A percentile compares a stretch with the other conserved stretches of the same genome.
Evolutionary conservation across 192 early-diverging fungal species (phyloP).

Genomic region (Backusella circina): DNA sequence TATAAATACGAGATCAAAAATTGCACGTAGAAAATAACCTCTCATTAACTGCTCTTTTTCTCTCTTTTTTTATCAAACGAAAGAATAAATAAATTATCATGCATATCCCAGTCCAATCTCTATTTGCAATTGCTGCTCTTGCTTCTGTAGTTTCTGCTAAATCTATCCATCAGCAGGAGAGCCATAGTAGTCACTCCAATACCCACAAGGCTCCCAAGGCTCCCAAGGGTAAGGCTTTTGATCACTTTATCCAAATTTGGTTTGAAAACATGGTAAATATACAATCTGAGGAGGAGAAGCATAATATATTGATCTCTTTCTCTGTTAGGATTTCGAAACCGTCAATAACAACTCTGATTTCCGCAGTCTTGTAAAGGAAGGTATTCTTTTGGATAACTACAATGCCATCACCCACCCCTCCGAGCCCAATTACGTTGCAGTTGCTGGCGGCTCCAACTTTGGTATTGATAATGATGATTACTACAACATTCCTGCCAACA

Average conservation of each 20-base stretch:
- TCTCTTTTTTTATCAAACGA: background rate
- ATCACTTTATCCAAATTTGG: conserved; percentile 26
- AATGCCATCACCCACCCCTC: conserved; percentile 52
- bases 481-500: conserved; percentile 39
- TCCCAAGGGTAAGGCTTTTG: conserved; percentile 23
- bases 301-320: background rate
- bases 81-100: background rate
- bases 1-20: background rate
- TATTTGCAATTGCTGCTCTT: conserved; percentile 12
- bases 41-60: background rate
- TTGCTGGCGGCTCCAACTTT: conserved; percentile 43
- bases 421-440: conserved; percentile 73
- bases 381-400: background rate
- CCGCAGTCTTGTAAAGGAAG: background rate
- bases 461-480: conserved; percentile 43
- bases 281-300: background rate
- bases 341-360: background rate
- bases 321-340: background rate
- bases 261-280: conserved; percentile 18
- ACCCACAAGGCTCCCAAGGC: background rate
- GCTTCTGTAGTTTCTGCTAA: conserved; percentile 4
- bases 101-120: conserved; percentile 11
- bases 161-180: background rate
- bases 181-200: background rate
- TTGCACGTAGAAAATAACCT: background rate